phyloP scores from a whole-genome alignment of 2,329 filamentous ascomycete species.

The Catunica adiposa region DNA sequence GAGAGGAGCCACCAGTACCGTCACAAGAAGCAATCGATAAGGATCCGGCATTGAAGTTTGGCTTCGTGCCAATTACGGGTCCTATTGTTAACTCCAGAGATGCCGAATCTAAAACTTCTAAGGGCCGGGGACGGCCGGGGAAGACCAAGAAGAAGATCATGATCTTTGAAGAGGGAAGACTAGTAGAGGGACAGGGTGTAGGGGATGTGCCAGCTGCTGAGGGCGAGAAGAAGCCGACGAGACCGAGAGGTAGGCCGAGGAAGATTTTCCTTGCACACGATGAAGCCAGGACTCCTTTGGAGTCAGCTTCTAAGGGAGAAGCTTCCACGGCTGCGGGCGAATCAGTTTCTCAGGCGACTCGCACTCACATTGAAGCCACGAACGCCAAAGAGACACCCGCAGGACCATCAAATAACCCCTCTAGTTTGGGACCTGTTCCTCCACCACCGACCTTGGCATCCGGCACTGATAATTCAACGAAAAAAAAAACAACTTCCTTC shows the following conservation, averaged over 20 bases:
- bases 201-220: background rate
- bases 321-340: no score
- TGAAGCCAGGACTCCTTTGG: background rate
- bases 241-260: background rate
- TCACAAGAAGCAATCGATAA: background rate
- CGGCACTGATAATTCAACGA: background rate
- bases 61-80: constrained; percentile 6
- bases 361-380: no score
- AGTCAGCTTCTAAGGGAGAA: no score
- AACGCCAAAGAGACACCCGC: no score
- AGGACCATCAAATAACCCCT: no score
- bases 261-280: background rate
- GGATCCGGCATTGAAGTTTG: constrained; percentile 10
- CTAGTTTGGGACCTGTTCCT: no score
- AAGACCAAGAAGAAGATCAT: constrained; percentile 11
- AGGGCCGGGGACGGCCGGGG: background rate
- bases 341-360: no score
- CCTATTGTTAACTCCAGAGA: background rate
- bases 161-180: constrained; percentile 8
- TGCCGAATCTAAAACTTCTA: background rate
- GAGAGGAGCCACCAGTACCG: background rate
- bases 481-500: no score
- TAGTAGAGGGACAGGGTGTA: background rate
- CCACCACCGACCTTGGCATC: no score
- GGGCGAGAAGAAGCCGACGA: background rate